Base-by-base conservation (phyloP, 257 asterid genomes). In the Solanum sitiens region DNA sequence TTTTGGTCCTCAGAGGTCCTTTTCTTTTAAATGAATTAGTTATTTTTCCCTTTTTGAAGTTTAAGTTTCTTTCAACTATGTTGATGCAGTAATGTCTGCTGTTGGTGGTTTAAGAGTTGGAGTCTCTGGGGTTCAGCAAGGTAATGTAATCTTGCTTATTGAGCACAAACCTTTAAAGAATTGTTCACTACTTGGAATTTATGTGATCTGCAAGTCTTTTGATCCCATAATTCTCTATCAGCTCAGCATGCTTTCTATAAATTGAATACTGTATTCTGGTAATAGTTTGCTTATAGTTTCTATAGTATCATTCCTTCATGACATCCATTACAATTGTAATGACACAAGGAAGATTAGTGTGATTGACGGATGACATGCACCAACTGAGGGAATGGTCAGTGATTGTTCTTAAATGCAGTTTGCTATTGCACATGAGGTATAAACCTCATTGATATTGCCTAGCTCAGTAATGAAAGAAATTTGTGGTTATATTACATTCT, bases 51-150 rank as follows among this genome's bases (percentile, higher is more conserved):
- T 88, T 25, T 84, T 83, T 87, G 87, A 35, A 86, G 63, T 85
- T 76, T 30, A 80, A 27, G 39, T 86, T 76, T 27, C 67, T 80
- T 89, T 87, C 61, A 32, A 75, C 44, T 86, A 71, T 87, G 88
- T 87, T 90, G 88, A 47, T 92, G 92, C 98, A 97, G 99, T 97
- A 89, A 93, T 92, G 91, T 96, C 99, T 85, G 99, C 99, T 89
- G 98, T 97, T 84, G 98, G 93, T 89, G 99, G 99, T 88, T 92
- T 97, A 88, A 96, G 93, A 89, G 90, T 97, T 90, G 99, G 99
- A 88, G 93, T 95, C 89, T 87, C 99, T 88, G 94, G 94, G 89
- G 86, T 96, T 79, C 77, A 91, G 86, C 91, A 96, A 94, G 98
- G 99, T 97, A 87, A 83, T 72, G 42, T 80, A 16, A 45, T 80